Evolutionary conservation across 2,329 filamentous ascomycete genomes (phyloP), one percentile per base, ranked within the genome.

Genomic region (Aspergillus fructus): DNA sequence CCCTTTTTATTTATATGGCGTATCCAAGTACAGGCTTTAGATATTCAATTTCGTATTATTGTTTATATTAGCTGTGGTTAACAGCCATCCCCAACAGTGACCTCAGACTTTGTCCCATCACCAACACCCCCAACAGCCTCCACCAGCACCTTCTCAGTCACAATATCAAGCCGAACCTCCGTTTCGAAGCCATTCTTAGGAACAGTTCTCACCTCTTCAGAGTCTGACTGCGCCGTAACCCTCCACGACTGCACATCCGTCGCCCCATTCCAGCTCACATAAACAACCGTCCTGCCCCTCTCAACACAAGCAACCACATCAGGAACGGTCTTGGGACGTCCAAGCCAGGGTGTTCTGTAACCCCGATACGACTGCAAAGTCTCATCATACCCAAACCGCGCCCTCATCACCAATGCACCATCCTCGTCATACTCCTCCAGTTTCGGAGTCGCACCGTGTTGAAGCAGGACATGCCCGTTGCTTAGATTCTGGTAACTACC

Each of bases 181-280:
- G 43, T 47, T 4, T 47, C 43, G 23, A 47, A 47, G 13, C 43
- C 43, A 47, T 47, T 47, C 2, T 24, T 21, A 8, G n/a, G 21
- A 13, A 30, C 43, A 47, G 43, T 30, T 0, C 17, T 9, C 13
- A 8, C 24, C 12, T n/a, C 4, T 2, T 33, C 1, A 2, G 6
- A 27, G 1, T 9, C 27, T 9, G 27, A 30, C 3, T 4, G 8
- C 15, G 15, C 12, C 21, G n/a, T n/a, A 4, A 66, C 53, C 51
- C 62, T 64, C 62, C 66, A 66, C 17, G 59, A 49, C 37, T 59
- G 24, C 15, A 66, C 59, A 55, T 73, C 72, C 9, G 74, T 75
- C 6, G 73, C 73, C 13, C 73, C 73, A 53, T 73, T 72, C 73
- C 74, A 76, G 55, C 73, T 75, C 62, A 74, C 73, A 62, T 72